phyloP scores from a whole-genome alignment of 2,329 filamentous ascomycete genomes.

The Pseudonectria buxi region DNA sequence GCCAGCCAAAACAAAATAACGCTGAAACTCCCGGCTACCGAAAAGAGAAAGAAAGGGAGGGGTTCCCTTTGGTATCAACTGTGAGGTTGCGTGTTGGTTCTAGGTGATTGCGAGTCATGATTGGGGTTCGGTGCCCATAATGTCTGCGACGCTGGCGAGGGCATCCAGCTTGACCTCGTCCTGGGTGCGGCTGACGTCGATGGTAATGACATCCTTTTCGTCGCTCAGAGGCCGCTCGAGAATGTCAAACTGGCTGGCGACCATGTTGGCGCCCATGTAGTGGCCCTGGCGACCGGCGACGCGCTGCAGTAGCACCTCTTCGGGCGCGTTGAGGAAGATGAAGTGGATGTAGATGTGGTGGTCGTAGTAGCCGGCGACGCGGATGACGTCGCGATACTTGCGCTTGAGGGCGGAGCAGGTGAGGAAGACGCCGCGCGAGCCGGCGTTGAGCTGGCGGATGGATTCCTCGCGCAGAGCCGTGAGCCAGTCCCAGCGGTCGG shows the following conservation, averaged over 20 bases:
- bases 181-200: constrained; percentile 58
- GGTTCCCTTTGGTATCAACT: no score
- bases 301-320: constrained; percentile 67
- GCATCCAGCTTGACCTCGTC: constrained; percentile 56
- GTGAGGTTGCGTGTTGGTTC: neutral
- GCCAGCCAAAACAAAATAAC: no score
- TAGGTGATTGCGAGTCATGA: constrained; percentile 11
- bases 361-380: constrained; percentile 70
- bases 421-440: constrained; percentile 73
- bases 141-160: constrained; percentile 48
- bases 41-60: constrained; percentile 1
- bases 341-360: constrained; percentile 78
- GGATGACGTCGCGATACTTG: constrained; percentile 91
- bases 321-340: constrained; percentile 76
- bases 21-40: neutral
- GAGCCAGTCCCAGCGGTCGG: constrained; percentile 97
- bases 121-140: constrained; percentile 32
- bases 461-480: constrained; percentile 66
- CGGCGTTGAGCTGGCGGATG: constrained; percentile 46
- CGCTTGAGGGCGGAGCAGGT: constrained; percentile 95
- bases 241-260: constrained; percentile 80
- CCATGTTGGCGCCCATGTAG: constrained; percentile 96
- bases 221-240: constrained; percentile 73
- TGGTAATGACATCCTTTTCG: constrained; percentile 63
- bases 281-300: constrained; percentile 72